Base-by-base conservation (phyloP, 176 grass and related monocot species). In the Eleusine coracana region DNA sequence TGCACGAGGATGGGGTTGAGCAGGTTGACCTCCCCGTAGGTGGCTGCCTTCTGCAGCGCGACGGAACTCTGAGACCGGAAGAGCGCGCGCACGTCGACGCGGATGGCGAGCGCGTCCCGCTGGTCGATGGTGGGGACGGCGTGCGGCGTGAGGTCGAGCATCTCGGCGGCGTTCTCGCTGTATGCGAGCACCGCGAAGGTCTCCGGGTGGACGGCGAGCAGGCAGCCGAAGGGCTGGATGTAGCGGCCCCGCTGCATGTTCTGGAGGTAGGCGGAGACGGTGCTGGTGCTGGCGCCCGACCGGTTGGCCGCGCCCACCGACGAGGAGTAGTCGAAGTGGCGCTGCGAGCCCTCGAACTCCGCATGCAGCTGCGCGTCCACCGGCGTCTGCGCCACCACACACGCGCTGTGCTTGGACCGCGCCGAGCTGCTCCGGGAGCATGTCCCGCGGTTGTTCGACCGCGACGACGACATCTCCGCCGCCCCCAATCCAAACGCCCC, bases 1-100 rank as follows among this genome's bases (percentile, higher is more conserved):
- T 98, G 96, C 49, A 98, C 96, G 46, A 96, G 87, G 71, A 98
- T 95, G 6, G 93, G 96, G 74, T 98, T 96, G 73, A 98, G 88
- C 71, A 98, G 85, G 59, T 88, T 91, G 65, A 98, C 87, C 70
- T 98, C 90, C 66, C 87, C 85, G 68, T 92, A 96, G 69, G 58
- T 74, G 45, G 91, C 96, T 12, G 96, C 96, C 87, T 98, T 96
- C 64, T 96, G 89, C 34, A 98, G 87, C 7, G 96, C 96, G 27
- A 88, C 76, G 44, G 87, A 77, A 68, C 89, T 90, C 41, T 85
- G 91, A n/a, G 93, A 88, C 50, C 91, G 89, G 74, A 98, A 98
- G 70, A 98, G 93, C 42, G 80, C 74, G 75, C 91, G 85, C 55
- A 85, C 89, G 70, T 98, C 96, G 39, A 65, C 69, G 42, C 96